These are phyloP conservation scores for Solanum pimpinellifolium DNA, from an alignment of 257 asterid genomes.

Conservation along the genomic window DNA sequence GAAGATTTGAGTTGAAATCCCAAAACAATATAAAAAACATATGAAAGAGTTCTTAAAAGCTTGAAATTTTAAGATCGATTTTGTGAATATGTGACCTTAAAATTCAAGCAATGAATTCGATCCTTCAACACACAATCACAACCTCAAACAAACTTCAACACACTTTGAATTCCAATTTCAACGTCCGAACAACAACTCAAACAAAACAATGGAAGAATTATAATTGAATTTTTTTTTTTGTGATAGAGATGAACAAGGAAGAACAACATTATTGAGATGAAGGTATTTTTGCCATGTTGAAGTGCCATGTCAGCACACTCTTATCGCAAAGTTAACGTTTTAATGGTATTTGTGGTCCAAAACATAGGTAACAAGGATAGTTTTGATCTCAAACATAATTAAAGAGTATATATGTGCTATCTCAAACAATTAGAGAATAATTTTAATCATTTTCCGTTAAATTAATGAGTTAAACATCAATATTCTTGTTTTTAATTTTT, in stretches of 20 bases:
- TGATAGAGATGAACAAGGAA: not conserved
- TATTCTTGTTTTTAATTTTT: not conserved
- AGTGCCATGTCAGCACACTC: not conserved
- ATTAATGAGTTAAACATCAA: not conserved
- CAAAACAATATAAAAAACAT: too few species aligned
- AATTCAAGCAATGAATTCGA: too few species aligned
- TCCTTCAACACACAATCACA: not conserved
- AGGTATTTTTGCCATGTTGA: not conserved
- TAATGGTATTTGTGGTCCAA: not conserved
- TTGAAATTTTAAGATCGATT: too few species aligned
- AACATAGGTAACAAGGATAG: not conserved
- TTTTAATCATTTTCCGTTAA: too few species aligned
- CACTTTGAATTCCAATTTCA: not conserved
- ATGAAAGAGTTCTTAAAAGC: not conserved
- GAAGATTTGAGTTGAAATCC: not conserved
- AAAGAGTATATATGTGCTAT: not conserved
- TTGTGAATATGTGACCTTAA: not conserved
- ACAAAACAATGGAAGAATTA: too few species aligned
- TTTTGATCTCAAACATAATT: not conserved
- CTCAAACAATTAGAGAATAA: too few species aligned
- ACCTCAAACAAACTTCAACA: not conserved
- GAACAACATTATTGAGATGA: not conserved
- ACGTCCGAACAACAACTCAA: not conserved
- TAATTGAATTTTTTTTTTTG: not conserved
- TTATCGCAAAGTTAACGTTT: too few species aligned